These are phyloP conservation scores for Alternaria sp. DNA, from an alignment of 2,329 filamentous ascomycete species.

Conservation along the genomic window DNA sequence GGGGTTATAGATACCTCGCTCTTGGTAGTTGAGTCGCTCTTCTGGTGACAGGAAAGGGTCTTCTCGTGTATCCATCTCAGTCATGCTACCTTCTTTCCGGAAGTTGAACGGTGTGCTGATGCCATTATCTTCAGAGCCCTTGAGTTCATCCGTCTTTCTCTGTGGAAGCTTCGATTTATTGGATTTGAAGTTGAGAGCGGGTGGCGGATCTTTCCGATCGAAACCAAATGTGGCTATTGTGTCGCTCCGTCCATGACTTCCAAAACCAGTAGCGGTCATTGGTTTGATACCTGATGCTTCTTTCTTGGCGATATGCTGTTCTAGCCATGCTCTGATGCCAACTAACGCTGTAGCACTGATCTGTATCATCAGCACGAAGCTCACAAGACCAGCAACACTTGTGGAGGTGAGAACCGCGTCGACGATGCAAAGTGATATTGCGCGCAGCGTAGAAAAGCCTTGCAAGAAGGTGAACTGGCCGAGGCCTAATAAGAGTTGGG, in stretches of 20 bases:
- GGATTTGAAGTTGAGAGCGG: conserved; percentile 8
- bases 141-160: conserved; percentile 25
- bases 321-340: conserved; percentile 34
- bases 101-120: conserved; percentile 36
- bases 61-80: not conserved
- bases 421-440: conserved; percentile 37
- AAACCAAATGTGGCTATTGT: conserved; percentile 33
- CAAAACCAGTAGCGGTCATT: not conserved
- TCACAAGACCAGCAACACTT: conserved; percentile 23
- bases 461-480: conserved; percentile 32
- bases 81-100: conserved; percentile 28
- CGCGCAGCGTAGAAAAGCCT: conserved; percentile 33
- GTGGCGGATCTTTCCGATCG: conserved; percentile 17
- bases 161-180: conserved; percentile 10
- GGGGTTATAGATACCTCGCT: conserved; percentile 20
- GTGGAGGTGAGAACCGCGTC: conserved; percentile 36
- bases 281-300: conserved; percentile 7
- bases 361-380: conserved; percentile 31
- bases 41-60: not conserved
- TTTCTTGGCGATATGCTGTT: conserved; percentile 35
- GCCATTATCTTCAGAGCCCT: conserved; percentile 28
- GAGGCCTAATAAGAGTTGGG: conserved; percentile 28
- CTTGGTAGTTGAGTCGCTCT: conserved; percentile 17
- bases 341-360: conserved; percentile 32
- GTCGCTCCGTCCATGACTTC: conserved; percentile 9